These are phyloP conservation scores for Exophiala sideris DNA, from an alignment of 2,329 filamentous ascomycete species.

Conservation along the genomic window DNA sequence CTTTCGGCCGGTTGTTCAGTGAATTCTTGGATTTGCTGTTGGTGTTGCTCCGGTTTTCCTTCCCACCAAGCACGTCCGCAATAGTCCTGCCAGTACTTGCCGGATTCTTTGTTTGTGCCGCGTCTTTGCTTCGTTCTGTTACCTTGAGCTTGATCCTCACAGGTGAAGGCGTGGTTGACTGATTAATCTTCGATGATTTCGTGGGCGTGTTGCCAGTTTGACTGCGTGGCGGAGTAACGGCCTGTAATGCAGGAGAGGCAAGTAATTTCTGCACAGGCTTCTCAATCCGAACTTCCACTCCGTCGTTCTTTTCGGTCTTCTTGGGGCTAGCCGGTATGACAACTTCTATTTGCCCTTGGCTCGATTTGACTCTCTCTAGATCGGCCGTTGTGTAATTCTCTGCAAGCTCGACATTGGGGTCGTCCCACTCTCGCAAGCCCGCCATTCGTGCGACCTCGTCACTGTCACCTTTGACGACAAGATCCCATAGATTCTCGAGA, in stretches of 20 bases:
- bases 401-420: slow-evolving; percentile 41
- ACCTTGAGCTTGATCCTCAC: slow-evolving; percentile 20
- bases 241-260: slow-evolving; percentile 9
- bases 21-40: slow-evolving; percentile 20
- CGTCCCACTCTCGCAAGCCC: slow-evolving; percentile 58
- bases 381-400: slow-evolving; percentile 46
- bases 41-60: slow-evolving; percentile 20
- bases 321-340: slow-evolving; percentile 37
- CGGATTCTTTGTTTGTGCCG: slow-evolving; percentile 24
- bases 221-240: slow-evolving; percentile 42
- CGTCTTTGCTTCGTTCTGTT: slow-evolving; percentile 27
- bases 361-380: slow-evolving; percentile 41
- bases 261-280: slow-evolving; percentile 13
- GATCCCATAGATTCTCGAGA: slow-evolving; percentile 88
- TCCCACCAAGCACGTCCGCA: slow-evolving; percentile 25
- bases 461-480: slow-evolving; percentile 81
- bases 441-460: slow-evolving; percentile 79
- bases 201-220: slow-evolving; percentile 27
- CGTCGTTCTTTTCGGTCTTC: slow-evolving; percentile 27
- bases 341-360: slow-evolving; percentile 38
- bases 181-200: background rate
- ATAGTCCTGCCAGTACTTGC: slow-evolving; percentile 25
- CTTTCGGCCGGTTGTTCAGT: slow-evolving; percentile 18
- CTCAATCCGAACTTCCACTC: slow-evolving; percentile 19
- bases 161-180: slow-evolving; percentile 7